Conservation (phyloP, 2,329 filamentous ascomycete genomes). For the Periconia sp. region DNA sequence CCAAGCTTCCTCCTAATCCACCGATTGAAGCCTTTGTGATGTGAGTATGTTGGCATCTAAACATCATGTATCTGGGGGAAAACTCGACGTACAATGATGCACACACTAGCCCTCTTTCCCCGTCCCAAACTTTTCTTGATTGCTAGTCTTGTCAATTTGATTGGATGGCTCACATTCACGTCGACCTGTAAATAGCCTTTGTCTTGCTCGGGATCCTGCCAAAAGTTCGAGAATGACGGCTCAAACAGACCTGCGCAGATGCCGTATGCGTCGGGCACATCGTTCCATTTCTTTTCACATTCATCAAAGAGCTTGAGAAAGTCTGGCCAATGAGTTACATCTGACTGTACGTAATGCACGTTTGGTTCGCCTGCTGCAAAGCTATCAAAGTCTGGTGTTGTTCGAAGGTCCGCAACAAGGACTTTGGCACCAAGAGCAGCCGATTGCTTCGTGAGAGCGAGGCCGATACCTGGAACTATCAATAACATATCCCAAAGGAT, state of each 20-base stretch:
- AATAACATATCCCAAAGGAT: too few relatives aligned
- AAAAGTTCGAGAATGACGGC: conserved; percentile 37
- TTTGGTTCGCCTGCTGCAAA: conserved; percentile 25
- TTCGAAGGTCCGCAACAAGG: conserved; percentile 32
- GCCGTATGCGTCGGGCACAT: conserved; percentile 40
- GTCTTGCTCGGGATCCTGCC: conserved; percentile 35
- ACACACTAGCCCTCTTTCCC: conserved; percentile 36
- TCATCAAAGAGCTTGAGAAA: conserved; percentile 30
- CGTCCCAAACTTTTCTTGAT: conserved; percentile 31
- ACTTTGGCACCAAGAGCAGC: conserved; percentile 27
- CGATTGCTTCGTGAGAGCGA: conserved; percentile 36
- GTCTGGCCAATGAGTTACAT: conserved; percentile 35
- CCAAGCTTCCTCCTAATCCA: conserved; percentile 30
- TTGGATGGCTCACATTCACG: conserved; percentile 38
- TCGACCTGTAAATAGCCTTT: conserved; percentile 34
- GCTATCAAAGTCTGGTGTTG: conserved; percentile 25
- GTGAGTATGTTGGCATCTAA: background rate
- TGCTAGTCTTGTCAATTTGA: conserved; percentile 38
- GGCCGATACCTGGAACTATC: conserved; percentile 35
- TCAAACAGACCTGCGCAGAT: conserved; percentile 41
- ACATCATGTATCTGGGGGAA: background rate
- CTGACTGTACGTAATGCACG: conserved; percentile 33
- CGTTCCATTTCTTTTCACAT: conserved; percentile 35
- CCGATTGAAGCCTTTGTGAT: conserved; percentile 28
- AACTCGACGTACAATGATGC: conserved; percentile 40